Base-by-base conservation (phyloP, 148 eudicot species). In the Camellia sinensis region DNA sequence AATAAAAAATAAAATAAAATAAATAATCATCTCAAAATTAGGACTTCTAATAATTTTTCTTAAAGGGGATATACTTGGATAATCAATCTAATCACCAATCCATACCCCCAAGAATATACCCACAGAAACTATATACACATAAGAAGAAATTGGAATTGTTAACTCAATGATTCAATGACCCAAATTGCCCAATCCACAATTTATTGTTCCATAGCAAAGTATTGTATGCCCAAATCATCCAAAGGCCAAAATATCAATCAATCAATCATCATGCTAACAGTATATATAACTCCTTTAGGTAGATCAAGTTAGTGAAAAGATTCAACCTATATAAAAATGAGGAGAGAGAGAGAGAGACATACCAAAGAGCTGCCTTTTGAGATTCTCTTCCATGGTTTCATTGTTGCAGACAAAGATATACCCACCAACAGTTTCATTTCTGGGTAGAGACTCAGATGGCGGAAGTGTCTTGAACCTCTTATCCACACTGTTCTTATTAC, bases 381-480 rank as follows among this genome's bases (percentile, higher is more conserved):
- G 90, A 84, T 96, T 94, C 83, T 96, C 99, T 80, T 93, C 92
- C 99, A 96, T 96, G 41, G 99, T 96, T 84, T 96, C 99, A 81
- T 96, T 93, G 84, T 96, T 96, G 81, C 99, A 96, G 14, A 96
- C 98, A 83, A 96, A 96, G 79, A 96, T 96, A 82, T 96, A 96
- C 3, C 99, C 99, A 66, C 99, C 99, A 50, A 96, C 87, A 0
- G 89, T 92, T 76, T 96, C 99, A 80, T 94, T 87, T 75, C 92
- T 96, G 0, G 98, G 99, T 77, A 96, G 83, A 61, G 97, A 82
- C 71, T 96, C 98, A 7, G 97, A 83, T 6, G 98, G 88, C 68
- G 99, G 99, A 66, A 96, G 83, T 5, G 98, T 93, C 91, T 96
- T 94, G 80, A 96, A 96, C 91, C 98, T 94, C 86, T 96, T 96